Evolutionary conservation across 257 asterid species (phyloP).

Genomic region (Petunia secreta): DNA sequence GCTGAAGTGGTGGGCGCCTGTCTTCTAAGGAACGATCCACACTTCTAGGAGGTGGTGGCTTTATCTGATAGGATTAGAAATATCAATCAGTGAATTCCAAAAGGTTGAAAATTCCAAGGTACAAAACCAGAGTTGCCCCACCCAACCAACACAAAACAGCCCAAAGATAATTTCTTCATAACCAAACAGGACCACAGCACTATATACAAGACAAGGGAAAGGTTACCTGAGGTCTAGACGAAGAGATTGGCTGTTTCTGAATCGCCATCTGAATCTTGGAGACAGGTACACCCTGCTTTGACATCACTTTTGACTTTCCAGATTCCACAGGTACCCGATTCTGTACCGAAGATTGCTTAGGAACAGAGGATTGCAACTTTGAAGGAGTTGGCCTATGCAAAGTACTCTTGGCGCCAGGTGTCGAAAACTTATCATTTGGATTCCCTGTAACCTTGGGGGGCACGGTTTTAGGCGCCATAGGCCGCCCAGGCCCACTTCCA

Average conservation of each 20-base stretch:
- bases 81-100: not conserved
- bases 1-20: slow-evolving; percentile 15
- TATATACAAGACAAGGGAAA: not conserved
- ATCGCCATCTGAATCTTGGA: slow-evolving; percentile 52
- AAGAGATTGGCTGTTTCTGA: slow-evolving; percentile 46
- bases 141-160: not conserved
- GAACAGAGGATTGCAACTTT: slow-evolving; percentile 41
- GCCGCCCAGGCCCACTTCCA: slow-evolving; percentile 86
- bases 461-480: slow-evolving; percentile 45
- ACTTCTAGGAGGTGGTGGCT: slow-evolving; percentile 47
- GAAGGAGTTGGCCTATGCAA: slow-evolving; percentile 44
- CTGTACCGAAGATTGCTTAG: slow-evolving; percentile 49
- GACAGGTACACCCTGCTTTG: slow-evolving; percentile 47
- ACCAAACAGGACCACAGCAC: not conserved
- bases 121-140: not conserved
- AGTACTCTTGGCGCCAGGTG: slow-evolving; percentile 43
- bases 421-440: slow-evolving; percentile 40
- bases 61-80: slow-evolving; percentile 47
- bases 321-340: slow-evolving; percentile 45
- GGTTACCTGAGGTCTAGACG: slow-evolving; percentile 42
- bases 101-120: not conserved
- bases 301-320: slow-evolving; percentile 49
- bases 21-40: slow-evolving; percentile 45
- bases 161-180: not conserved
- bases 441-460: slow-evolving; percentile 51